These are phyloP conservation scores for Davidsoniella virescens DNA, from an alignment of 2,329 filamentous ascomycete genomes.

Conservation along the genomic window DNA sequence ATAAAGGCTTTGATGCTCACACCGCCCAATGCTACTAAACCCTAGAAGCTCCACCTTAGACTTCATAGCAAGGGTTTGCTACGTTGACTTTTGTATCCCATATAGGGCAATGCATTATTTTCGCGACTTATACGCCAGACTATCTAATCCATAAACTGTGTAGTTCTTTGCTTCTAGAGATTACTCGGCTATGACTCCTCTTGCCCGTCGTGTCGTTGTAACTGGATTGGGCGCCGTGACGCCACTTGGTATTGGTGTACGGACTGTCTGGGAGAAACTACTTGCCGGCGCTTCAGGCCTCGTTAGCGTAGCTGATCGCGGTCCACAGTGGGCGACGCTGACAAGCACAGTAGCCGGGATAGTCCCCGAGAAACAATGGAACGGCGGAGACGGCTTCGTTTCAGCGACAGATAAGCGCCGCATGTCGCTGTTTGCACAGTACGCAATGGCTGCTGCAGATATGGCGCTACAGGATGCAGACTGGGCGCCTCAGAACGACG, in stretches of 20 bases:
- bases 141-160: background rate
- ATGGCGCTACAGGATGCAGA: constrained; percentile 74
- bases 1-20: too few relatives aligned
- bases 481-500: constrained; percentile 47
- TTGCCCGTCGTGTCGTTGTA: constrained; percentile 55
- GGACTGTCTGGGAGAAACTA: constrained; percentile 65
- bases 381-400: constrained; percentile 34
- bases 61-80: too few relatives aligned
- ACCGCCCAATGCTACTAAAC: too few relatives aligned
- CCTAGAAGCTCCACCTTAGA: too few relatives aligned
- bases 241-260: constrained; percentile 66
- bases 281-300: constrained; percentile 69
- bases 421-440: constrained; percentile 86
- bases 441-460: constrained; percentile 69
- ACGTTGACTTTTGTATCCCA: too few relatives aligned
- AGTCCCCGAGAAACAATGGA: constrained; percentile 46
- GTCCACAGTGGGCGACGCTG: constrained; percentile 50
- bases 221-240: constrained; percentile 71
- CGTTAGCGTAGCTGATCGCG: constrained; percentile 49
- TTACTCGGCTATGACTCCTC: background rate
- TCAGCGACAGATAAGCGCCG: constrained; percentile 44
- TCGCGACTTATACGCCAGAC: background rate
- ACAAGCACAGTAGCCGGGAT: constrained; percentile 76
- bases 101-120: too few relatives aligned
- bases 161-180: too few relatives aligned